phyloP scores from a whole-genome alignment of 768 basidiomycete species.

The Mycena maculata region DNA sequence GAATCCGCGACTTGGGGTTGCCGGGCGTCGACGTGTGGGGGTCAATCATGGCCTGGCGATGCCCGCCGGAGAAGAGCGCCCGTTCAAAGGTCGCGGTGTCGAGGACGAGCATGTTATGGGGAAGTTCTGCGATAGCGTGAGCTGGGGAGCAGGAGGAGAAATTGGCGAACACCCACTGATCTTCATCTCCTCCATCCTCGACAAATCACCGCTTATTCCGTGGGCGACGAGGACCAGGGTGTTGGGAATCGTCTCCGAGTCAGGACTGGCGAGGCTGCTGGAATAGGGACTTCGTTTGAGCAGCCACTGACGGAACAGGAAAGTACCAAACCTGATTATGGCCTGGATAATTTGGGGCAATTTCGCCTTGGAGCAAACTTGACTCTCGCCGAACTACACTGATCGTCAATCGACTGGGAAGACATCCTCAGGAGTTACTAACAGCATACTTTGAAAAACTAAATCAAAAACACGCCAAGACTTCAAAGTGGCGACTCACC shows the following conservation, averaged over 20 bases:
- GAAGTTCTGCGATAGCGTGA: slow-evolving; percentile 62
- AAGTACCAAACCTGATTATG: slow-evolving; percentile 76
- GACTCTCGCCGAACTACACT: slow-evolving; percentile 81
- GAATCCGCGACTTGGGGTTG: slow-evolving; percentile 58
- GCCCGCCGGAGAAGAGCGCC: slow-evolving; percentile 66
- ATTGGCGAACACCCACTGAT: slow-evolving; percentile 66
- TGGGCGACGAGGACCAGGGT: slow-evolving; percentile 79
- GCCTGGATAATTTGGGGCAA: slow-evolving; percentile 80
- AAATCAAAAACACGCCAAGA: slow-evolving; percentile 30
- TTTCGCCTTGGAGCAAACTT: slow-evolving; percentile 72
- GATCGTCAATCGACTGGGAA: slow-evolving; percentile 25
- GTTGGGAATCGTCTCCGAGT: slow-evolving; percentile 78
- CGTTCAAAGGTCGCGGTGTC: slow-evolving; percentile 77
- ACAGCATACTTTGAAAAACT: slow-evolving; percentile 68
- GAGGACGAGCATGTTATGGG: slow-evolving; percentile 75
- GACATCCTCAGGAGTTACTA: slow-evolving; percentile 41
- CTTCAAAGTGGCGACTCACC: slow-evolving; percentile 54
- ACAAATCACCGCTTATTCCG: slow-evolving; percentile 63
- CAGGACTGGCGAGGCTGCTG: slow-evolving; percentile 81
- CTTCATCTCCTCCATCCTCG: slow-evolving; percentile 80
- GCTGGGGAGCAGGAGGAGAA: background rate
- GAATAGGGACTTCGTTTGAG: slow-evolving; percentile 30
- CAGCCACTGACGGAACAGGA: slow-evolving; percentile 5
- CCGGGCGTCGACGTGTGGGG: slow-evolving; percentile 53
- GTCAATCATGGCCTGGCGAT: slow-evolving; percentile 71